Evolutionary conservation across 495 filamentous ascomycete genomes (phyloP).

Genomic region (Hyaloscypha finlandica): DNA sequence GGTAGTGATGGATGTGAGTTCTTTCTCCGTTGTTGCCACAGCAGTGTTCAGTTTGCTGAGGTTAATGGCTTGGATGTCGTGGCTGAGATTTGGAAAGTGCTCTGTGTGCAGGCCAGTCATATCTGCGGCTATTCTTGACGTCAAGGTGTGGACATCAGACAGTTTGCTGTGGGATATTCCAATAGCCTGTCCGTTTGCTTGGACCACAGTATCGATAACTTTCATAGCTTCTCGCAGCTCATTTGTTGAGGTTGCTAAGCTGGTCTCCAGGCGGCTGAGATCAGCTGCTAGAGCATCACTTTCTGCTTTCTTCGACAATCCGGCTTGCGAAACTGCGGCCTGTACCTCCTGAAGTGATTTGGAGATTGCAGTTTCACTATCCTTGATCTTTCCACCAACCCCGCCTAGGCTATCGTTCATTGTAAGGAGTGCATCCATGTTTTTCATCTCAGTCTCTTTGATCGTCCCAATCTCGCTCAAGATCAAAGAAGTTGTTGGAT

Average conservation of each 20-base stretch:
- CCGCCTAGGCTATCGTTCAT: not conserved
- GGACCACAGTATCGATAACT: not conserved
- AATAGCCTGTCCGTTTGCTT: not conserved
- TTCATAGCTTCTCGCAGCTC: not conserved
- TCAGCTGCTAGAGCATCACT: not conserved
- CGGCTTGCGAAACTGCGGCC: not conserved
- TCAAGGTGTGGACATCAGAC: not conserved
- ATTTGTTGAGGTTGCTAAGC: not conserved
- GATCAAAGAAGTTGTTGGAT: not conserved
- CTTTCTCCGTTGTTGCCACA: not conserved
- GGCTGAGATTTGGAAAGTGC: not conserved
- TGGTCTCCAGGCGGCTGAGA: not conserved
- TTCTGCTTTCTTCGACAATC: not conserved
- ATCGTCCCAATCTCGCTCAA: not conserved
- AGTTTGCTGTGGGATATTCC: not conserved
- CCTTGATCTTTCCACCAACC: not conserved
- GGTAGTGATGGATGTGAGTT: not conserved
- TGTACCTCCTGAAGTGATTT: not conserved
- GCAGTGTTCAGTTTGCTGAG: not conserved
- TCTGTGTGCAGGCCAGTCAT: not conserved
- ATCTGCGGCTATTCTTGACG: not conserved
- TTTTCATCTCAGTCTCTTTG: not conserved
- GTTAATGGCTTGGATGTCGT: not conserved
- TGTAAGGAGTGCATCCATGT: not conserved
- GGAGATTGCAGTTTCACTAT: not conserved